phyloP scores from a whole-genome alignment of 1,139 yeast genomes.

The Scheffersomyces lignicola region DNA sequence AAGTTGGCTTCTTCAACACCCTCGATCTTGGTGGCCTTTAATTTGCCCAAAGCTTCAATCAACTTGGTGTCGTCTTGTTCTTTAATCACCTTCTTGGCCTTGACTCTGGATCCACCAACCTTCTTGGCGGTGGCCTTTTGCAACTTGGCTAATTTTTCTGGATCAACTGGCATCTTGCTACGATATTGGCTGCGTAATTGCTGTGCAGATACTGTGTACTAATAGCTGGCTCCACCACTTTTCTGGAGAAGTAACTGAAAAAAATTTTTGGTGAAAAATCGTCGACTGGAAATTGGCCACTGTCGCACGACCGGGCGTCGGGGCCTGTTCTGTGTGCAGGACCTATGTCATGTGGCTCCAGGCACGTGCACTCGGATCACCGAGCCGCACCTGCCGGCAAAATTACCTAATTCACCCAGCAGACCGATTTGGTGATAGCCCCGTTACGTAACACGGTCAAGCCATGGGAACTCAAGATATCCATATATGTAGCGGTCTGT shows the following conservation, averaged over 20 bases:
- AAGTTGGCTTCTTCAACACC: constrained; percentile 96
- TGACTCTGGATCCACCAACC: constrained; percentile 89
- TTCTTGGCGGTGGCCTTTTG: constrained; percentile 72
- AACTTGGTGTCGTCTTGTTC: constrained; percentile 89
- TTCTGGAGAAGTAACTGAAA: constrained; percentile 2
- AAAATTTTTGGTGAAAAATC: constrained; percentile 16
- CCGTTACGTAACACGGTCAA: too few relatives aligned
- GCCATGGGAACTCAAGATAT: too few relatives aligned
- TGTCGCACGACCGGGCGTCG: constrained; percentile 5
- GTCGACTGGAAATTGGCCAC: constrained; percentile 18
- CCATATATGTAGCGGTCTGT: neutral
- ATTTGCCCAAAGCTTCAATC: constrained; percentile 85
- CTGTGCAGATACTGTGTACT: neutral
- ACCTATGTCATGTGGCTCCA: too few relatives aligned
- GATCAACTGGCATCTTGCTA: constrained; percentile 72
- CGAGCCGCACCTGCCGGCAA: too few relatives aligned
- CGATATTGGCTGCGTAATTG: neutral
- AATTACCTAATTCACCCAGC: too few relatives aligned
- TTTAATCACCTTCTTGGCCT: constrained; percentile 63
- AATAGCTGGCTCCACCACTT: neutral
- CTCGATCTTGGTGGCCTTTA: constrained; percentile 85
- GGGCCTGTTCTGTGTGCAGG: too few relatives aligned
- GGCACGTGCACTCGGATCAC: too few relatives aligned
- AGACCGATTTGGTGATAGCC: too few relatives aligned
- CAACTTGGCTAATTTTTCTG: constrained; percentile 83